Evolutionary conservation across 192 early-diverging fungal genomes (phyloP).

Genomic region (Rhizophagus clarus): DNA sequence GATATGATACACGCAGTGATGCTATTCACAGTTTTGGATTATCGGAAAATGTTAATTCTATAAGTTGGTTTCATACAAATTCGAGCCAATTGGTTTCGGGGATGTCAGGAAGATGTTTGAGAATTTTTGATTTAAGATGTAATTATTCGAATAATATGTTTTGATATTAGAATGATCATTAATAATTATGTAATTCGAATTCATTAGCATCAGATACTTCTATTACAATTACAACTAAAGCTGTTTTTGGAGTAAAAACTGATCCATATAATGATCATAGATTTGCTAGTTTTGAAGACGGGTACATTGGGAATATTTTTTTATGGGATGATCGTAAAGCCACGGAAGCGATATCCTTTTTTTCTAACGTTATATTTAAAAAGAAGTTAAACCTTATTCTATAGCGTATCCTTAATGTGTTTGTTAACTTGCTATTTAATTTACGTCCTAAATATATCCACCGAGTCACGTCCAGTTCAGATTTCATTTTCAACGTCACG

Average conservation of each 20-base stretch:
- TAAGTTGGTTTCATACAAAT: conserved; percentile 64
- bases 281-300: conserved; percentile 73
- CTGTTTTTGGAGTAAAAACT: conserved; percentile 63
- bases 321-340: conserved; percentile 78
- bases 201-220: conserved; percentile 38
- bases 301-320: conserved; percentile 53
- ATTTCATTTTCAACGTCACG: conserved; percentile 64
- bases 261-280: conserved; percentile 72
- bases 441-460: conserved; percentile 21
- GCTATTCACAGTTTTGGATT: conserved; percentile 63
- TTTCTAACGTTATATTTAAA: neutral
- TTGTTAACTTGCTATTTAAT: neutral
- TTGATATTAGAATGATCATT: neutral
- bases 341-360: conserved; percentile 60
- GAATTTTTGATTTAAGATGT: conserved; percentile 70
- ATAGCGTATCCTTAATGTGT: neutral
- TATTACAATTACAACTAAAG: conserved; percentile 61
- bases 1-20: conserved; percentile 31
- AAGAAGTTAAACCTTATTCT: neutral
- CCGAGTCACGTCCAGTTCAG: conserved; percentile 48
- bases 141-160: neutral
- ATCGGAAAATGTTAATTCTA: conserved; percentile 67
- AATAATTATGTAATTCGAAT: neutral
- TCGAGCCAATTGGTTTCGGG: conserved; percentile 66
- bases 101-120: conserved; percentile 70